Base-by-base conservation (phyloP, 2,329 filamentous ascomycete genomes). In the Fusarium compactum region DNA sequence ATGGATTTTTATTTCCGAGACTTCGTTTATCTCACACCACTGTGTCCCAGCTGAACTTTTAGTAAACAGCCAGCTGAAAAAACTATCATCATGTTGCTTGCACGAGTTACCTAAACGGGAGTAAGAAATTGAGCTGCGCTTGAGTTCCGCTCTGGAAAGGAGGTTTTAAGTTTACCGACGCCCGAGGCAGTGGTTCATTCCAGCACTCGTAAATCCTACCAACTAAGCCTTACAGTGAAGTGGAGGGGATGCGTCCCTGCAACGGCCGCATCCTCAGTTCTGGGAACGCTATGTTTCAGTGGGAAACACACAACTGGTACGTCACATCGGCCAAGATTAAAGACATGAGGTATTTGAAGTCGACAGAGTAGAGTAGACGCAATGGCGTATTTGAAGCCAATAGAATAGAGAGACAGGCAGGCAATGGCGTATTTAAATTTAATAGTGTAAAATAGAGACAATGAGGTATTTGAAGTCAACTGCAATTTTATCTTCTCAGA, bases 21-120 rank as follows among this genome's bases (percentile, higher is more conserved):
- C 14, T 27, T 32, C 27, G 27, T 29, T 29, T 29, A 29, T 12
- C 27, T 29, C 27, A 29, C 27, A 29, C 27, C 27, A 29, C 27
- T 29, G 27, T 29, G 27, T 29, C 10, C 27, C 27, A 69, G 52
- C 66, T 69, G 48, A 64, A 63, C 62, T 30, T 58, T 66, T 57
- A 65, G 48, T 27, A 43, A 30, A 22, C 22, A 9, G 24, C 22
- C 61, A 73, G 70, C 71, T 73, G 68, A 70, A 67, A 62, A 63
- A 18, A 24, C 20, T n/a, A 9, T 27, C 24, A 20, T 41, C 7
- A 29, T 20, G 12, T 5, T 38, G 34, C 34, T 52, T 52, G 32
- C 57, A 73, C 71, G 71, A 59, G 54, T 72, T 72, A 38, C 71
- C 71, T 29, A 48, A 74, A 69, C 22, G 34, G 63, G 57, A 27